Conservation (phyloP, 768 basidiomycete species). For the Boletellus emodensis region DNA sequence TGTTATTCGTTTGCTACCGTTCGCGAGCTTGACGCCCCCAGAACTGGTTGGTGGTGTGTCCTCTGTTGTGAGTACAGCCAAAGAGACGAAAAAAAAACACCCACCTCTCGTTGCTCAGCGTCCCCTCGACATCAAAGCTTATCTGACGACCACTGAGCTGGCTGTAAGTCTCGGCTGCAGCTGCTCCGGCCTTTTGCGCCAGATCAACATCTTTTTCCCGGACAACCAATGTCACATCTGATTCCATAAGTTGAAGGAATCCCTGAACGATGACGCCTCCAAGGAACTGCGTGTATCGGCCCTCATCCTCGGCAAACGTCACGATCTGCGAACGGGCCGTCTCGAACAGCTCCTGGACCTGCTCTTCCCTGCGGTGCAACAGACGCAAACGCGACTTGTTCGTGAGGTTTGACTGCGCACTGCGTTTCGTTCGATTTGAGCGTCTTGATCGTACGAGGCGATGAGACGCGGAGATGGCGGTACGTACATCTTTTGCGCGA, state of each 20-base stretch:
- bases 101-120: constrained; percentile 66
- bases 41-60: constrained; percentile 43
- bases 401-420: constrained; percentile 91
- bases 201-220: constrained; percentile 64
- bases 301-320: constrained; percentile 58
- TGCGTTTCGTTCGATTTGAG: constrained; percentile 29
- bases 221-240: constrained; percentile 58
- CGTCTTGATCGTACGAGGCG: neutral
- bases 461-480: neutral
- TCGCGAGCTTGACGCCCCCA: constrained; percentile 79
- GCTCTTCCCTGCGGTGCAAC: constrained; percentile 87
- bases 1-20: constrained; percentile 72
- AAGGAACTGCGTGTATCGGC: constrained; percentile 76
- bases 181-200: constrained; percentile 58
- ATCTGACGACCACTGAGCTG: constrained; percentile 73
- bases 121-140: constrained; percentile 54
- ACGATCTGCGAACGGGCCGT: constrained; percentile 62
- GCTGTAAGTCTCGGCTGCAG: constrained; percentile 64
- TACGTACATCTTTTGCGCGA: constrained; percentile 92
- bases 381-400: constrained; percentile 93
- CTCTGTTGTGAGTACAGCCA: neutral
- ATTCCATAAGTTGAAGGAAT: constrained; percentile 77
- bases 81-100: constrained; percentile 16
- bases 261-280: constrained; percentile 84
- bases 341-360: constrained; percentile 83